These are phyloP conservation scores for Fragaria ananassa DNA, from an alignment of 306 rosid genomes.

Conservation along the genomic window DNA sequence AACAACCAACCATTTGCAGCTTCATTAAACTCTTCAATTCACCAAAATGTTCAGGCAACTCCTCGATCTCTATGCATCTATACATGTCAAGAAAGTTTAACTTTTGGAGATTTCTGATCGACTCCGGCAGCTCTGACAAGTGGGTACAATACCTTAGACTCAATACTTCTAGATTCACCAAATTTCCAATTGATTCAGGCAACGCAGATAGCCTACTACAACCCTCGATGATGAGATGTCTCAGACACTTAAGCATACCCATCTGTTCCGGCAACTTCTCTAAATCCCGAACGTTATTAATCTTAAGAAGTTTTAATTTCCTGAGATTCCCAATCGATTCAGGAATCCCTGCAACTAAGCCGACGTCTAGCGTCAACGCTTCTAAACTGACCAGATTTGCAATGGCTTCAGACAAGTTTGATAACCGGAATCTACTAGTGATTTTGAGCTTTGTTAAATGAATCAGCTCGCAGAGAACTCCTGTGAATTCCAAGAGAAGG, in stretches of 20 bases:
- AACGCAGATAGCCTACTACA: constrained; percentile 45
- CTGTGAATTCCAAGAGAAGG: constrained; percentile 23
- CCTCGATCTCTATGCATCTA: not conserved
- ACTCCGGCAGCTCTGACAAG: not conserved
- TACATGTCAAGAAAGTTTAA: not conserved
- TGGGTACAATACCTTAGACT: not conserved
- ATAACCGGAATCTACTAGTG: constrained; percentile 48
- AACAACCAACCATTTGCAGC: constrained; percentile 38
- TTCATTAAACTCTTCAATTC: constrained; percentile 30
- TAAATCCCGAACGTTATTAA: constrained; percentile 43
- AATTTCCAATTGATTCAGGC: constrained; percentile 40
- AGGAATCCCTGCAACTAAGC: constrained; percentile 42
- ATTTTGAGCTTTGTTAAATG: constrained; percentile 44
- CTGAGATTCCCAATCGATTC: constrained; percentile 36
- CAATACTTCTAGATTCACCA: constrained; percentile 44
- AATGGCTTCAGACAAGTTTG: constrained; percentile 35
- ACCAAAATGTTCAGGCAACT: constrained; percentile 32
- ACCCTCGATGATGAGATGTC: not conserved
- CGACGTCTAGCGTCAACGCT: constrained; percentile 39
- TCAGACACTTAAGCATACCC: too few relatives aligned
- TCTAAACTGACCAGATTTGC: constrained; percentile 41
- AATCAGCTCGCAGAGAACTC: constrained; percentile 21
- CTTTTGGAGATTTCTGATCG: not conserved
- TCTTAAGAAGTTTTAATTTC: constrained; percentile 41
- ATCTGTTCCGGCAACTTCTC: not conserved